phyloP scores from a whole-genome alignment of 495 filamentous ascomycete species.

The Xylaria cubensis region DNA sequence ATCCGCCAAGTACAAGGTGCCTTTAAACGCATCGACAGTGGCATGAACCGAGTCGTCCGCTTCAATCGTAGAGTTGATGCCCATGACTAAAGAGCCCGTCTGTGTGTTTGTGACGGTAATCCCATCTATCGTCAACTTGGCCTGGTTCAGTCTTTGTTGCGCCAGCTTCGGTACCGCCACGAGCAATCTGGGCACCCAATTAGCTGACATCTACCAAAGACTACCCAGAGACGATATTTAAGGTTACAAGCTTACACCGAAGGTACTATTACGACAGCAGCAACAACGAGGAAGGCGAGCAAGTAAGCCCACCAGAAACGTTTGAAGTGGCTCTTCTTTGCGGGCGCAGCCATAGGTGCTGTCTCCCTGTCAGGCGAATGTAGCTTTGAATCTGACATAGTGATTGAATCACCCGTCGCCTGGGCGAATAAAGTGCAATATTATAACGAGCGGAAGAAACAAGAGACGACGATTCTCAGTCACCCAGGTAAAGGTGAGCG shows the following conservation, averaged over 20 bases:
- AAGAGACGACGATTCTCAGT: not conserved
- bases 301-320: slow-evolving; percentile 78
- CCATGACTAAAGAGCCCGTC: slow-evolving; percentile 62
- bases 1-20: slow-evolving; percentile 60
- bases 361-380: not conserved
- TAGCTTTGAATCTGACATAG: slow-evolving; percentile 5
- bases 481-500: not conserved
- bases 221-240: not conserved
- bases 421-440: not conserved
- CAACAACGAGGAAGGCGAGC: slow-evolving; percentile 60
- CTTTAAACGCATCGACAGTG: slow-evolving; percentile 48
- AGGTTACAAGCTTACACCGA: slow-evolving; percentile 65
- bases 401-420: slow-evolving; percentile 1
- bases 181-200: slow-evolving; percentile 61
- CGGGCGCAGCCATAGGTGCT: not conserved
- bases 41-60: slow-evolving; percentile 60
- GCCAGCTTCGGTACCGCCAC: slow-evolving; percentile 77
- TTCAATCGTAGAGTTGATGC: slow-evolving; percentile 59
- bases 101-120: slow-evolving; percentile 67
- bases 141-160: slow-evolving; percentile 69
- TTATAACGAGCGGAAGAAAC: not conserved
- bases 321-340: slow-evolving; percentile 47
- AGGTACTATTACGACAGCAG: slow-evolving; percentile 64
- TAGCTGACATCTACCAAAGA: not conserved
- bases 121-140: slow-evolving; percentile 64